Evolutionary conservation across 1,284 basidiomycete species (phyloP).

Genomic region (Malassezia furfur): DNA sequence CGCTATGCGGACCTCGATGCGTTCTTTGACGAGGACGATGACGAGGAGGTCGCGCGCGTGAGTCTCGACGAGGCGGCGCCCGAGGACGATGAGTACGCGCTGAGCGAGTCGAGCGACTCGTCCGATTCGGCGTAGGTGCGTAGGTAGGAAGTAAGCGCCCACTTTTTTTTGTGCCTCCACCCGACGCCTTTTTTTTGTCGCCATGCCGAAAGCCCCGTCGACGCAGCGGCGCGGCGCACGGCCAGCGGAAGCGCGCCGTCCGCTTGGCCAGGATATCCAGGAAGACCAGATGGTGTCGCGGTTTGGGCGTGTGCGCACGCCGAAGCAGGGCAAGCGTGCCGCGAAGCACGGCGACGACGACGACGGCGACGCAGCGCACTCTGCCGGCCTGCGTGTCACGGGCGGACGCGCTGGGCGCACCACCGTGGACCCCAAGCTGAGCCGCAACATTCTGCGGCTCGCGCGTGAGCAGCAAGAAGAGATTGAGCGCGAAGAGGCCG

Average conservation of each 20-base stretch:
- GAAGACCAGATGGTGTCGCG: slow-evolving; percentile 15
- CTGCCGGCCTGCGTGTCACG: slow-evolving; percentile 21
- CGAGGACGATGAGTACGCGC: slow-evolving; percentile 28
- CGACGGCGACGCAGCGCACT: background rate
- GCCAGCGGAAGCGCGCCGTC: slow-evolving; percentile 4
- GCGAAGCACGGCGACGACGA: background rate
- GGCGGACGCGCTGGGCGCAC: slow-evolving; percentile 31
- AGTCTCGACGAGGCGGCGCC: slow-evolving; percentile 25
- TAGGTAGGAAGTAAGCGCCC: background rate
- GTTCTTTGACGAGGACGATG: slow-evolving; percentile 39
- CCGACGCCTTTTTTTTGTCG: background rate
- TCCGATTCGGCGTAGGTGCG: background rate
- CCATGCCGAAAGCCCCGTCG: slow-evolving; percentile 20
- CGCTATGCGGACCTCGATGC: slow-evolving; percentile 39
- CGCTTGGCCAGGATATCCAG: slow-evolving; percentile 14
- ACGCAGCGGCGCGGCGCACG: slow-evolving; percentile 11
- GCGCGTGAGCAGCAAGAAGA: slow-evolving; percentile 90
- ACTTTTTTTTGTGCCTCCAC: background rate
- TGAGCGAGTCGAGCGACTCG: background rate
- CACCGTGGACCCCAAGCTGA: slow-evolving; percentile 57
- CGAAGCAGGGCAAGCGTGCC: slow-evolving; percentile 1
- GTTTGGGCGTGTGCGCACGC: slow-evolving; percentile 16
- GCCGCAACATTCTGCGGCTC: slow-evolving; percentile 79
- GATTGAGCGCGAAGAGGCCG: slow-evolving; percentile 46
- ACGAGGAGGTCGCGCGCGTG: slow-evolving; percentile 3